Conservation (phyloP, 148 eudicot genomes). For the Camellia granthamiana region DNA sequence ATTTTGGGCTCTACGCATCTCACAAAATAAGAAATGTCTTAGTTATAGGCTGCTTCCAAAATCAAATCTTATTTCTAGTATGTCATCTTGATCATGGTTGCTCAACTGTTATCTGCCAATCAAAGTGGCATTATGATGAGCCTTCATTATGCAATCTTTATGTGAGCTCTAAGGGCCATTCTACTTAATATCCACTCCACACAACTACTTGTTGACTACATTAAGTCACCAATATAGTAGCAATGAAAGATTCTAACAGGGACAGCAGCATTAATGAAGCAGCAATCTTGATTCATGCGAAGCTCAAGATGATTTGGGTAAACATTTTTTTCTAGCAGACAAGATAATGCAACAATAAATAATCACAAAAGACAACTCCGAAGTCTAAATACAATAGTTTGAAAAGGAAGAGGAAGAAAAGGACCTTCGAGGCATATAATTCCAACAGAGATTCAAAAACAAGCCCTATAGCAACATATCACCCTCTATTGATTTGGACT, state of each 20-base stretch:
- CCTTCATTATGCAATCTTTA: too few species aligned
- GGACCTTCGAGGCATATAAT: too few species aligned
- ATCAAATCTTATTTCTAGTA: not conserved
- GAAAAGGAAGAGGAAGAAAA: too few species aligned
- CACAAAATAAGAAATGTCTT: too few species aligned
- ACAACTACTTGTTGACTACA: not conserved
- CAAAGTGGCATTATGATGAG: not conserved
- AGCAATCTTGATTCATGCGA: not conserved
- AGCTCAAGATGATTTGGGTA: not conserved
- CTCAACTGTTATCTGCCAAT: not conserved
- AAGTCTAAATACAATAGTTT: too few species aligned
- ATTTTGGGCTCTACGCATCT: too few species aligned
- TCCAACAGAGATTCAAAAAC: too few species aligned
- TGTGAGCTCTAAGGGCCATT: not conserved
- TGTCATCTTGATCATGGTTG: too few species aligned
- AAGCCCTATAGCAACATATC: too few species aligned
- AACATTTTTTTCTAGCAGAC: not conserved
- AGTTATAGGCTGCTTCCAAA: too few species aligned
- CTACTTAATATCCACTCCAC: not conserved
- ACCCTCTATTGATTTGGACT: too few species aligned
- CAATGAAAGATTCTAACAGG: not conserved
- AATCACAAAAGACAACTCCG: too few species aligned
- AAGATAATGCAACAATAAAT: not conserved
- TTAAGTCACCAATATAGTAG: not conserved
- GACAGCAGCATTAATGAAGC: not conserved